Evolutionary conservation across 2,329 filamentous ascomycete genomes (phyloP).

Genomic region (Sporothrix luriei): DNA sequence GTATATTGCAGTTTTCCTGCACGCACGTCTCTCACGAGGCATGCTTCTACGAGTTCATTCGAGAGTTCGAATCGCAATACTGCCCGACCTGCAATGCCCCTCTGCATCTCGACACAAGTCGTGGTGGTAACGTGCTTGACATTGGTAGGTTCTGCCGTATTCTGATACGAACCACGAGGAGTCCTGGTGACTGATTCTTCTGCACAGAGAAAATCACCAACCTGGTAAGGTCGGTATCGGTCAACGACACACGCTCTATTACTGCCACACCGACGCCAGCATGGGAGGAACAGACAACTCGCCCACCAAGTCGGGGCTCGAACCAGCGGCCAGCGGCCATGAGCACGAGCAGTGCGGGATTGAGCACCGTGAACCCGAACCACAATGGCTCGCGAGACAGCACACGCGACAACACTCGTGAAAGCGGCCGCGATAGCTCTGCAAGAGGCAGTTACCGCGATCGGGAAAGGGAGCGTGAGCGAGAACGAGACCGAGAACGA

Average conservation of each 20-base stretch:
- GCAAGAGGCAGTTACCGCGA: slow-evolving; percentile 46
- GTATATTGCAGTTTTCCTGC: slow-evolving; percentile 93
- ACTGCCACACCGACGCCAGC: slow-evolving; percentile 57
- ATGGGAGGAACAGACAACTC: slow-evolving; percentile 67
- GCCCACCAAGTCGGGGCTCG: slow-evolving; percentile 56
- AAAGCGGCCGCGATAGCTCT: slow-evolving; percentile 44
- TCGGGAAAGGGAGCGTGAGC: slow-evolving; percentile 41
- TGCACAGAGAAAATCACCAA: slow-evolving; percentile 85
- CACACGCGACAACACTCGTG: slow-evolving; percentile 11
- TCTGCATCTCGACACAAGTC: slow-evolving; percentile 85
- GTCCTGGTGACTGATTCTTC: not conserved
- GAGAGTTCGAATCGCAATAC: slow-evolving; percentile 89
- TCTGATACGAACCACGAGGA: too few species aligned
- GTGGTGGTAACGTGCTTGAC: slow-evolving; percentile 89
- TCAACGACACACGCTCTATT: slow-evolving; percentile 62
- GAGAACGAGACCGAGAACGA: not conserved
- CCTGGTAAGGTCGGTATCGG: slow-evolving; percentile 80
- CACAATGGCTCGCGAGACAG: slow-evolving; percentile 11
- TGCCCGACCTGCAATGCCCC: slow-evolving; percentile 94
- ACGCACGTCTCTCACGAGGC: slow-evolving; percentile 97
- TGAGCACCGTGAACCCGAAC: slow-evolving; percentile 41
- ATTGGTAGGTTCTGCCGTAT: slow-evolving; percentile 62
- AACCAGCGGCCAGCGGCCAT: slow-evolving; percentile 42
- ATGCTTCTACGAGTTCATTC: slow-evolving; percentile 98
- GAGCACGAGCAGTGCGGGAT: slow-evolving; percentile 43